These are phyloP conservation scores for Bipolaris gigantea DNA, from an alignment of 2,329 filamentous ascomycete genomes.

Conservation along the genomic window DNA sequence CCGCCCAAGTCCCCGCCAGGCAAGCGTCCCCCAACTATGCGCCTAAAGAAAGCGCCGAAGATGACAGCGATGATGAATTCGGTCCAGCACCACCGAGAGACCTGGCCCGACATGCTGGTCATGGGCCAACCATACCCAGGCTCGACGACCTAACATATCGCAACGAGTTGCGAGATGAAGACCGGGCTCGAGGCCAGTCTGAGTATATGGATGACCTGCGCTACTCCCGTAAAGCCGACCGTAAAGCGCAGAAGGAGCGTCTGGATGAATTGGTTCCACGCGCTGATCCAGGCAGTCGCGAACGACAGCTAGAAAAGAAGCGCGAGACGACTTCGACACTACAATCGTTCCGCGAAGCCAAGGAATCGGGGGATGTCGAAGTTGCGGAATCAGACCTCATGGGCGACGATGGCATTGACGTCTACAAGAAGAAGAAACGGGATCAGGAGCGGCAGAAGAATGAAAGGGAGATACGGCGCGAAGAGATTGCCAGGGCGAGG, in stretches of 20 bases:
- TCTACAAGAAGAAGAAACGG: conserved; percentile 67
- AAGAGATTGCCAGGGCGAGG: conserved; percentile 76
- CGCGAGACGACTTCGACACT: conserved; percentile 72
- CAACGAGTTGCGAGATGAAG: conserved; percentile 60
- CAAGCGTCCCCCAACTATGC: conserved; percentile 28
- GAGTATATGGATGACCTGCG: conserved; percentile 57
- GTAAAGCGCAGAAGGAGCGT: conserved; percentile 67
- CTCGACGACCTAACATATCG: conserved; percentile 71
- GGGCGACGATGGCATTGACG: conserved; percentile 69
- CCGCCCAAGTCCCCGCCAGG: conserved; percentile 13
- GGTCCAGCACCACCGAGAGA: conserved; percentile 55
- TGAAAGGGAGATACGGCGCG: conserved; percentile 78
- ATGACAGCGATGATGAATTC: conserved; percentile 50
- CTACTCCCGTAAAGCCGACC: conserved; percentile 65
- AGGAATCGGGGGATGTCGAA: conserved; percentile 65
- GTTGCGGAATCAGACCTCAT: conserved; percentile 76
- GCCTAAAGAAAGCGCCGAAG: conserved; percentile 11
- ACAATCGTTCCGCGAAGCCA: conserved; percentile 68
- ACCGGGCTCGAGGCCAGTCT: conserved; percentile 55
- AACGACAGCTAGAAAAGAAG: conserved; percentile 85
- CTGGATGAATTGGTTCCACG: conserved; percentile 82
- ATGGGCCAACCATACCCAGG: conserved; percentile 67
- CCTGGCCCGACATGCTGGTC: conserved; percentile 29
- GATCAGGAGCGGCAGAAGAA: conserved; percentile 72
- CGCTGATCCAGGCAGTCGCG: conserved; percentile 78